Base-by-base conservation (phyloP, 2,329 filamentous ascomycete species). In the Nannizziopsis arthrosporioides region DNA sequence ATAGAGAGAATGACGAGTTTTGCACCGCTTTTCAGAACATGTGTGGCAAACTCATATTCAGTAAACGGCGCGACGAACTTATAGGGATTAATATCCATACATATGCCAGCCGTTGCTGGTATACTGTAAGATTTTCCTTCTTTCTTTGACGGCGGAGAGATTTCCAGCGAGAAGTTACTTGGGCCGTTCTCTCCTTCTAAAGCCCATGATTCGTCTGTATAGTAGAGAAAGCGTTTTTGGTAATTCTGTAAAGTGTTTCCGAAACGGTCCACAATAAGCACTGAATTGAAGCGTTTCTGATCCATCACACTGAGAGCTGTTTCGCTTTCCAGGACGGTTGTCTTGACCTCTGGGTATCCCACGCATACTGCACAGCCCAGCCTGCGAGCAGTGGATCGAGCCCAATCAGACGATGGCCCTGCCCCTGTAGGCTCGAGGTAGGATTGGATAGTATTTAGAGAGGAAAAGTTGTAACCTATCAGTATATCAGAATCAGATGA, bases 171-270 rank as follows among this genome's bases (percentile, higher is more conserved):
- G 18, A 44, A 19, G 8, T 36, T 30, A 9, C 12, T 18, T 38
- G 15, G 31, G 2, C 53, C 50, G 44, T 52, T 54, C 51, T 51
- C 51, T 2, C 74, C 74, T 64, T 79, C 76, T 12, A 66, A 57
- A 2, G 78, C 76, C 79, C 79, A 82, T 1, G 74, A 76, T 56
- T 81, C 78, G 56, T 82, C 79, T 6, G 78, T 81, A 62, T 79
- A 81, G 66, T 81, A 82, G 51, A 82, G 71, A 55, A 81, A 81
- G 9, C 71, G 70, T 60, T 82, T 82, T 53, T 78, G 74, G 62
- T 82, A 81, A 57, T 80, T 78, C 39, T 68, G 64, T 10, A 81
- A 55, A 2, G 79, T 63, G n/a, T 68, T 57, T 2, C 78, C 79
- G 0, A 59, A 54, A 2, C 76, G 71, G n/a, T 70, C 68, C 19